A percentile compares a stretch with the other conserved stretches of the same genome.
Evolutionary conservation across 2,329 filamentous ascomycete species (phyloP).

Genomic region (Sporothrix phasma): DNA sequence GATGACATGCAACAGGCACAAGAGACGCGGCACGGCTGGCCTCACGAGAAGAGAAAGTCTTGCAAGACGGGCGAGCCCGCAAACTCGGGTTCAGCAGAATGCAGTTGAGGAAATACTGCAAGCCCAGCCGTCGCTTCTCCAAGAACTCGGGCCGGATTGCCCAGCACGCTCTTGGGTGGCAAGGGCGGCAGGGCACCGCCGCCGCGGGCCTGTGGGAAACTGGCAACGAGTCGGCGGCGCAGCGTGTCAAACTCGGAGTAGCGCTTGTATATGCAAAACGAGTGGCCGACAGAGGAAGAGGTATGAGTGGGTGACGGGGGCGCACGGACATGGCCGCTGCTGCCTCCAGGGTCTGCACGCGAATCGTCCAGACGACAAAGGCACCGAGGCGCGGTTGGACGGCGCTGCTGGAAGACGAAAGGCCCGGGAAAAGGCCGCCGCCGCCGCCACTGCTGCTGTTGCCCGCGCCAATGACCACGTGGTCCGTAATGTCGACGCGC

Average conservation of each 20-base stretch:
- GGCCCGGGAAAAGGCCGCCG: neutral
- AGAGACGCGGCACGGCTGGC: neutral
- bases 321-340: neutral
- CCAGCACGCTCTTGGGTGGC: slow-evolving; percentile 84
- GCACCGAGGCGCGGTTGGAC: slow-evolving; percentile 50
- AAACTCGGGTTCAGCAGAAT: slow-evolving; percentile 86
- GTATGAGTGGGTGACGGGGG: neutral
- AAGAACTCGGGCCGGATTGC: slow-evolving; percentile 76
- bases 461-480: slow-evolving; percentile 47
- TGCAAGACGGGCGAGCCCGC: slow-evolving; percentile 83
- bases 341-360: slow-evolving; percentile 71
- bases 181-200: slow-evolving; percentile 65
- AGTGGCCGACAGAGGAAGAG: slow-evolving; percentile 26
- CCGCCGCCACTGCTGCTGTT: slow-evolving; percentile 19
- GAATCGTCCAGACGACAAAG: slow-evolving; percentile 91
- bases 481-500: slow-evolving; percentile 49
- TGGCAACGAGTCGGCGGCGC: slow-evolving; percentile 58
- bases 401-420: neutral
- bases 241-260: slow-evolving; percentile 93
- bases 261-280: slow-evolving; percentile 56
- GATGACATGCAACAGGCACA: no score
- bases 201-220: slow-evolving; percentile 73
- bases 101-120: slow-evolving; percentile 92
- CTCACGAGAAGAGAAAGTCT: slow-evolving; percentile 69
- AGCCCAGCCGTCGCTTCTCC: slow-evolving; percentile 68